A percentile compares a stretch with the other conserved stretches of the same genome.
phyloP scores from a whole-genome alignment of 2,329 filamentous ascomycete species.

The Daldinia eschscholtzii region DNA sequence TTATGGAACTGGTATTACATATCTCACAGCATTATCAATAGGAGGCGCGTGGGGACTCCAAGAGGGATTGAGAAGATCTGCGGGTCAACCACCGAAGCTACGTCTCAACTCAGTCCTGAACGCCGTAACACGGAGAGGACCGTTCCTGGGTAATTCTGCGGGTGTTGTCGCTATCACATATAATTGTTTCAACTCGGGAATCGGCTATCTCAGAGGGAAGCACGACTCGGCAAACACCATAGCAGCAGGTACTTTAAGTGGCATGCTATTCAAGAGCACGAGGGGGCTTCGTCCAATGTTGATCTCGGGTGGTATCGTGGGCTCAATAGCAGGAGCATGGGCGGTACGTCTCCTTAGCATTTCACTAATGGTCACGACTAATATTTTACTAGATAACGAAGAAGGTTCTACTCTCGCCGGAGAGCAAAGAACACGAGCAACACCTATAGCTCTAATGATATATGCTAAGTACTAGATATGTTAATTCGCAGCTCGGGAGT shows the following conservation, averaged over 20 bases:
- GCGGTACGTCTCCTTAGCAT: conserved; percentile 74
- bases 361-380: conserved; percentile 39
- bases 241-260: conserved; percentile 85
- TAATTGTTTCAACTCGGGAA: conserved; percentile 89
- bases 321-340: conserved; percentile 86
- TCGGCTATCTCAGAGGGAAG: conserved; percentile 83
- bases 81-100: conserved; percentile 84
- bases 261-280: conserved; percentile 97
- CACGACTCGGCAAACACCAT: conserved; percentile 94
- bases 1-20: conserved; percentile 96
- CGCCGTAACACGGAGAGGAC: conserved; percentile 90
- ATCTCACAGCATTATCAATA: conserved; percentile 85
- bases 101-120: conserved; percentile 95
- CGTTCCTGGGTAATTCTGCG: conserved; percentile 95
- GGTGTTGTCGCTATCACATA: conserved; percentile 97
- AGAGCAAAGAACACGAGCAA: conserved; percentile 40
- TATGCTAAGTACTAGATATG: conserved; percentile 21
- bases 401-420: conserved; percentile 45
- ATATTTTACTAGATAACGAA: conserved; percentile 48
- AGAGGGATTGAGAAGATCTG: conserved; percentile 87
- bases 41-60: conserved; percentile 94
- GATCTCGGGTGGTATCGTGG: conserved; percentile 92
- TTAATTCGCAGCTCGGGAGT: conserved; percentile 32
- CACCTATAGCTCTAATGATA: conserved; percentile 42
- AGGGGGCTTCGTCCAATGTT: conserved; percentile 90